A percentile compares a stretch with the other conserved stretches of the same genome.
These are phyloP conservation scores for Magnaporthales sp. DNA, from an alignment of 2,329 filamentous ascomycete genomes.

Conservation along the genomic window DNA sequence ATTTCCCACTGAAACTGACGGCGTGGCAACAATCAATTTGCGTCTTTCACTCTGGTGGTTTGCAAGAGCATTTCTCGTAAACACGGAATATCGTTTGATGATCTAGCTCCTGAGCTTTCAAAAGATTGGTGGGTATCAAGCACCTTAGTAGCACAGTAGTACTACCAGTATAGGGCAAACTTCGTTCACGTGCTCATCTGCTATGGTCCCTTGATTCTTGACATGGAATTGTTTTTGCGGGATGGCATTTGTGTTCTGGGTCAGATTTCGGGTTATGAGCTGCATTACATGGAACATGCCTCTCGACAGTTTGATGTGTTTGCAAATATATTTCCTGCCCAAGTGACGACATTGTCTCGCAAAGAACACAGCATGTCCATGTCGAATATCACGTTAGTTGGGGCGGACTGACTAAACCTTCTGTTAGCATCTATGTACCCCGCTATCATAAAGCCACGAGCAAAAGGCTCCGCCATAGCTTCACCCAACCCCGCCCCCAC, in stretches of 20 bases:
- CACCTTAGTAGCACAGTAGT: background rate
- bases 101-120: background rate
- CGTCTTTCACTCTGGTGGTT: background rate
- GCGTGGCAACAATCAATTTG: background rate
- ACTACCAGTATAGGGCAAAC: background rate
- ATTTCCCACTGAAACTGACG: constrained; percentile 1
- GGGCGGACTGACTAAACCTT: background rate
- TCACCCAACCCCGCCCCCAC: background rate
- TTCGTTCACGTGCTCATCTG: background rate
- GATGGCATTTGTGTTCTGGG: background rate
- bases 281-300: background rate
- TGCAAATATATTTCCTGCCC: background rate
- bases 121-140: background rate
- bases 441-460: background rate
- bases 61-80: background rate
- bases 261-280: background rate
- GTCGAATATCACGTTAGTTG: background rate
- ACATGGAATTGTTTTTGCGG: background rate
- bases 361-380: background rate
- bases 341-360: background rate
- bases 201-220: background rate
- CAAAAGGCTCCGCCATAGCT: background rate
- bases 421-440: background rate
- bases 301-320: background rate
- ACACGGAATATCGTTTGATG: background rate